Evolutionary conservation across 1,284 basidiomycete species (phyloP).

Genomic region (Testicularia cyperi): DNA sequence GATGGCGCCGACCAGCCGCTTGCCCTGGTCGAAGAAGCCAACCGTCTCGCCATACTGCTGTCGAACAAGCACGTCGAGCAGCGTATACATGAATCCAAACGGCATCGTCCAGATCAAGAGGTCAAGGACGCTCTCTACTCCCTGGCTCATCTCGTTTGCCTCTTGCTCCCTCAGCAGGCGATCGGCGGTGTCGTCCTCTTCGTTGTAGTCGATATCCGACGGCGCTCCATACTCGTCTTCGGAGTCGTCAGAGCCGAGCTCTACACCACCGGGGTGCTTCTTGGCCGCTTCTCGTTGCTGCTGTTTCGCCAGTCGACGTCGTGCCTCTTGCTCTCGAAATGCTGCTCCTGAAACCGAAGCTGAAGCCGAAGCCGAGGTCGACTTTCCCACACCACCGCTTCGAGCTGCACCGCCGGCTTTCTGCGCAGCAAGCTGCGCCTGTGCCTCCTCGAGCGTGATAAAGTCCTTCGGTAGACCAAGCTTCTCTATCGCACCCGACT

Average conservation of each 20-base stretch:
- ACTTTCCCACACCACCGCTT: too few relatives aligned
- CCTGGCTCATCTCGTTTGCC: conserved; percentile 33
- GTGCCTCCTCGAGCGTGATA: conserved; percentile 27
- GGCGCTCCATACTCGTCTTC: conserved; percentile 27
- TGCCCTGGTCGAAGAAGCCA: conserved; percentile 22
- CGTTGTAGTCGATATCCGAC: conserved; percentile 12
- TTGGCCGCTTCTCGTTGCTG: not conserved
- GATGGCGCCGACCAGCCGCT: conserved; percentile 26
- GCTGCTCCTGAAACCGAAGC: too few relatives aligned
- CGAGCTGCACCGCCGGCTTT: too few relatives aligned
- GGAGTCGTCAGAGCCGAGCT: conserved; percentile 8
- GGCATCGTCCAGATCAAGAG: conserved; percentile 56
- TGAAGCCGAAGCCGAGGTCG: not conserved
- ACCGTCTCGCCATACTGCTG: conserved; percentile 56
- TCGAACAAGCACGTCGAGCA: conserved; percentile 54
- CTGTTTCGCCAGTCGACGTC: not conserved
- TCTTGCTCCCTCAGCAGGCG: conserved; percentile 29
- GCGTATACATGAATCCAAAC: conserved; percentile 50
- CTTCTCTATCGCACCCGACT: conserved; percentile 34
- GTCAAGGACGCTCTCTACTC: conserved; percentile 41
- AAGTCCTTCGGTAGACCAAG: conserved; percentile 37
- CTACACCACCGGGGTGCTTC: not conserved
- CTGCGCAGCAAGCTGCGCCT: conserved; percentile 23
- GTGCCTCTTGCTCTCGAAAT: not conserved
- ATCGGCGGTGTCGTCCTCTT: conserved; percentile 35